A percentile compares a stretch with the other conserved stretches of the same genome.
phyloP scores from a whole-genome alignment of 2,329 filamentous ascomycete species.

The Coleophoma eucalyptorum region DNA sequence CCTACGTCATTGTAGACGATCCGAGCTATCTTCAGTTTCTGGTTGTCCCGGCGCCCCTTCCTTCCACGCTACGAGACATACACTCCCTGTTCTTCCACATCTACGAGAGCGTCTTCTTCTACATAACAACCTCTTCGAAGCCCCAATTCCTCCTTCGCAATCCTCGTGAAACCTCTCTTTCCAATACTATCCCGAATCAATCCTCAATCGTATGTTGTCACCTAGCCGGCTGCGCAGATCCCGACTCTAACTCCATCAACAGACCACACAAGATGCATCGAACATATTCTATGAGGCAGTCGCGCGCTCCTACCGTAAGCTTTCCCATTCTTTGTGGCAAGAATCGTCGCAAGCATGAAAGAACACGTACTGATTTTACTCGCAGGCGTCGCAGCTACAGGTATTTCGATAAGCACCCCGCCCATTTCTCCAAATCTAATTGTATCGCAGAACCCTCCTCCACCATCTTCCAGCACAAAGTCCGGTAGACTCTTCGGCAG shows the following conservation, averaged over 20 bases:
- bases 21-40: no score
- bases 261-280: constrained; percentile 71
- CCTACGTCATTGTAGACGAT: no score
- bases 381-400: constrained; percentile 54
- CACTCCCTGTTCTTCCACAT: no score
- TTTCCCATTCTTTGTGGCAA: constrained; percentile 2
- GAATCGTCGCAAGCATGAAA: neutral
- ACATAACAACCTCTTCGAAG: no score
- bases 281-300: constrained; percentile 98
- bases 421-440: neutral
- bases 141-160: no score
- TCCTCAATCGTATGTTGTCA: neutral
- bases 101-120: no score
- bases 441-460: constrained; percentile 69
- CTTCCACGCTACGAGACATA: no score
- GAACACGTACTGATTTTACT: neutral
- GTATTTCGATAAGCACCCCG: neutral
- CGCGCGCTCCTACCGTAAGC: constrained; percentile 89
- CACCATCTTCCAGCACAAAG: constrained; percentile 89
- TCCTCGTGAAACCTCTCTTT: neutral
- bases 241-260: neutral
- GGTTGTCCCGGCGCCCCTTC: no score
- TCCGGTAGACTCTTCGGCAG: constrained; percentile 84
- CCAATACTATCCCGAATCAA: neutral
- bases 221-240: no score